Percentiles rank a stretch among this genome's conserved stretches.
Evolutionary conservation across 768 basidiomycete genomes (phyloP).

Genomic region (Podaxis sp.): DNA sequence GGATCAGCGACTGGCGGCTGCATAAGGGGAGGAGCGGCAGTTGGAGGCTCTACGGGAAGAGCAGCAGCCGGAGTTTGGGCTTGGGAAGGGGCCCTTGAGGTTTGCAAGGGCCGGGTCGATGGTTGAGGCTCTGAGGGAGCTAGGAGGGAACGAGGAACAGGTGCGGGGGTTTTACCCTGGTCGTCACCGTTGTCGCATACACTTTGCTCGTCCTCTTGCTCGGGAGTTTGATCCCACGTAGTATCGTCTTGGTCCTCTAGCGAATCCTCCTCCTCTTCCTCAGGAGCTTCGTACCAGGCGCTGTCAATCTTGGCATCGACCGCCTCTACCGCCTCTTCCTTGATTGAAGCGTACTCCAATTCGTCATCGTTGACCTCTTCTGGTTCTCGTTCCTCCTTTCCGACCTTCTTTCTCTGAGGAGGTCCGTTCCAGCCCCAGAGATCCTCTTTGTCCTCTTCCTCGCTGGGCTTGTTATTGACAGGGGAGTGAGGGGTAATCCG

Average conservation of each 20-base stretch:
- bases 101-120: not conserved
- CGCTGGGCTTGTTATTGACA: not conserved
- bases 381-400: not conserved
- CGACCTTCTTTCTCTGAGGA: not conserved
- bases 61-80: not conserved
- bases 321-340: not conserved
- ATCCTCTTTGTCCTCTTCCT: not conserved
- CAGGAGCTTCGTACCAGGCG: not conserved
- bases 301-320: not conserved
- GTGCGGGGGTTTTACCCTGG: not conserved
- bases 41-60: not conserved
- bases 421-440: constrained; percentile 8
- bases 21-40: not conserved
- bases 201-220: not conserved
- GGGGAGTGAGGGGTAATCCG: not conserved
- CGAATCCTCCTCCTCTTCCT: not conserved
- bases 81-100: not conserved
- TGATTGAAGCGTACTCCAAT: not conserved
- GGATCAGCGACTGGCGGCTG: not conserved
- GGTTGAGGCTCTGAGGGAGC: not conserved
- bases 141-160: not conserved
- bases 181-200: not conserved
- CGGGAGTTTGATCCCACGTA: not conserved
- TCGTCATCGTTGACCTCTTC: not conserved
- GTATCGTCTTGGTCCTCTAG: not conserved